phyloP scores from a whole-genome alignment of 192 early-diverging fungal genomes.

The Podila verticillata region DNA sequence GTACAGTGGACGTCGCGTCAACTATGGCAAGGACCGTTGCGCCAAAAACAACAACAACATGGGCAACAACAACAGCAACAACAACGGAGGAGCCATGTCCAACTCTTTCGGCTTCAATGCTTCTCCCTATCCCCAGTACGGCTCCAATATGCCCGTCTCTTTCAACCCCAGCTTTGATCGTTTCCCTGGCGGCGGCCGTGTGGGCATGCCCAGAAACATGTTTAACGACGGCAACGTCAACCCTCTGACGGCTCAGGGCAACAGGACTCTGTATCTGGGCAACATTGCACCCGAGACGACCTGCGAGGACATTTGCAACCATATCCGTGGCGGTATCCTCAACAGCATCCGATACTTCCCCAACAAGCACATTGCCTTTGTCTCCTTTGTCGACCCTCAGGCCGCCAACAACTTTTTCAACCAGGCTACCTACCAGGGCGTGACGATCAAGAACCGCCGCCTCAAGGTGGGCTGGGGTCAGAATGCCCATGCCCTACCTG shows the following conservation, averaged over 20 bases:
- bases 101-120: constrained; percentile 38
- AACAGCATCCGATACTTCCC: constrained; percentile 79
- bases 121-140: constrained; percentile 13
- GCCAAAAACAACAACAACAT: constrained; percentile 40
- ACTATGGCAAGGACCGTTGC: constrained; percentile 90
- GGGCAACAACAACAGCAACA: constrained; percentile 8
- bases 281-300: constrained; percentile 80
- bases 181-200: constrained; percentile 18
- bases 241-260: constrained; percentile 52
- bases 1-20: constrained; percentile 69
- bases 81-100: constrained; percentile 8
- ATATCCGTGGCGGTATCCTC: constrained; percentile 86
- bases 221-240: constrained; percentile 19
- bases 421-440: constrained; percentile 63
- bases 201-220: constrained; percentile 8
- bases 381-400: constrained; percentile 82
- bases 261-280: constrained; percentile 88
- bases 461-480: constrained; percentile 89
- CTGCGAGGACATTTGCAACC: constrained; percentile 86
- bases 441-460: constrained; percentile 77
- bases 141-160: constrained; percentile 24
- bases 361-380: constrained; percentile 85
- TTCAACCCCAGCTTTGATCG: constrained; percentile 52
- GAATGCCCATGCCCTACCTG: constrained; percentile 60
- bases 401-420: constrained; percentile 73